Evolutionary conservation across 192 early-diverging fungal genomes (phyloP), one percentile per base, ranked within the genome.

Genomic region (Gonapodya sp.): DNA sequence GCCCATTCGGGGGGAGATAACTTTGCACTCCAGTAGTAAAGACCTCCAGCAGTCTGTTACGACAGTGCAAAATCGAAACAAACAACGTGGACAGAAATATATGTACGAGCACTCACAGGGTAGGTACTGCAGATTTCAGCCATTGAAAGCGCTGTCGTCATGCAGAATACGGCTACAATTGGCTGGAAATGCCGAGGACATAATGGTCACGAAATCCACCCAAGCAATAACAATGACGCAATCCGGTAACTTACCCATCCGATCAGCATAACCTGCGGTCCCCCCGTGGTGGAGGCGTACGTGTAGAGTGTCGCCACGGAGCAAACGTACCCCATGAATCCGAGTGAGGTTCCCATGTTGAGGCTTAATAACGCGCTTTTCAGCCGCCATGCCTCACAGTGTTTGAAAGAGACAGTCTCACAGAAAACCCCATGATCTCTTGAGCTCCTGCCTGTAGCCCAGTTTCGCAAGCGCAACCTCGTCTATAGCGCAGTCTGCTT

Each of bases 101-200:
- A 83, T 36, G 1, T 79, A 79, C 36, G 82, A 83, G 46, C 46
- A 64, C 46, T 64, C 24, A 64, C 46, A 24, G 88, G 87, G 74
- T 85, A 89, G 36, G 88, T 87, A 33, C 81, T 83, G 79, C 89
- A 90, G 73, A 90, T 90, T 81, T 90, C 89, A 31, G 88, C 89
- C 79, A 90, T 73, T 16, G 86, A 87, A n/a, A 85, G 73, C 1
- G 85, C 85, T 34, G 88, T 82, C n/a, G 83, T 74, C 64, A 87
- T 82, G 0, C 87, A 87, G 64, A 89, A 86, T 73, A 85, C 34
- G 31, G 83, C 83, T 18, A 86, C 86, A 35, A 86, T 81, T 36
- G 88, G 35, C 89, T 64, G 46, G 8, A 64, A 64, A 16, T 24
- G 8, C 46, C 8, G 46, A 24, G 8, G 8, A 16, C 8, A 16